Base-by-base conservation (phyloP, 1,139 yeast species). In the Geotrichum reessii region DNA sequence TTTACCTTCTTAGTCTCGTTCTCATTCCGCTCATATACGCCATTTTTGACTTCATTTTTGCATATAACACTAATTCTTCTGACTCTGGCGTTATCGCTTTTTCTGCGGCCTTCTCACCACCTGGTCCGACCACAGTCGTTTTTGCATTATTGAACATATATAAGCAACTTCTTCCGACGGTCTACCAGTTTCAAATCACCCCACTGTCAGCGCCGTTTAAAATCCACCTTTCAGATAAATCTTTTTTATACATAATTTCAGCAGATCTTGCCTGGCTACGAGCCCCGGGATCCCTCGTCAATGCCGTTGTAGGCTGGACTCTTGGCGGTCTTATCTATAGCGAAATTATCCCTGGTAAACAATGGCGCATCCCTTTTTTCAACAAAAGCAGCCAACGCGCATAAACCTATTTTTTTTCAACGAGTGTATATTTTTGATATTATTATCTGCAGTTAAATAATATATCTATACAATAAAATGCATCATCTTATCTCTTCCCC, bases 121-220 rank as follows among this genome's bases (percentile, higher is more conserved):
- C 89, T 0, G 95, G 95, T 0, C 90, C 92, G 1, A 75, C 85
- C 44, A 85, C 86, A 0, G 66, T 86, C 0, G 53, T 86, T 8
- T 81, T 86, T 58, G 83, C 87, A 1, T 69, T 86, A 46, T 75
- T 85, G 59, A 79, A 83, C 22, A 80, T 85, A 57, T 84, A 81
- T 69, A 81, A 81, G 48, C 73, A 76, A 14, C 74, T 75, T 61
- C 81, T 86, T 2, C 95, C 95, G 0, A 76, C 80, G 1, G 78
- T 81, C 17, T 87, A 85, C 71, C 76, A 77, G 65, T 84, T 86
- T 71, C 81, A 81, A 64, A 71, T 85, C 24, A 80, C 59, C 51
- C 71, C 61, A 57, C 62, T 59, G 25, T 63, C 64, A 46, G 66
- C 62, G 56, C 67, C 50, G 60, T 65, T 54, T 61, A 69, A 62